Conservation (phyloP, 192 early-diverging fungal genomes). For the Jimgerdemannia flammicorona region DNA sequence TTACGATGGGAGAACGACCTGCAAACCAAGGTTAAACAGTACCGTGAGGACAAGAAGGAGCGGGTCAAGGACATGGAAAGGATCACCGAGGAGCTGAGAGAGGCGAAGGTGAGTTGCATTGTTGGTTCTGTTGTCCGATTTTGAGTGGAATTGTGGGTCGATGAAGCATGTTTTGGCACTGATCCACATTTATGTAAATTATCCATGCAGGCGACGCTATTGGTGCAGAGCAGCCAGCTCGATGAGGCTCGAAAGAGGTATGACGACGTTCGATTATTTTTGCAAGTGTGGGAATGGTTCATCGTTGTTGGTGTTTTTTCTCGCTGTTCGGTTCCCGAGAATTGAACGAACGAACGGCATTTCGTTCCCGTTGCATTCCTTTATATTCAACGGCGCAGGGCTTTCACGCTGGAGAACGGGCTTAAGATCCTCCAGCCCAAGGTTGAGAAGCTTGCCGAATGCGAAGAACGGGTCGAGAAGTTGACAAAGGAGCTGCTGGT, state of each 20-base stretch:
- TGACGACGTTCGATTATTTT: slow-evolving; percentile 6
- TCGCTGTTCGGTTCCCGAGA: too few relatives aligned
- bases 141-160: too few relatives aligned
- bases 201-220: too few relatives aligned
- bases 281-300: neutral
- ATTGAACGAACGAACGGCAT: too few relatives aligned
- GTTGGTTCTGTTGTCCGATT: too few relatives aligned
- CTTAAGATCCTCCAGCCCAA: slow-evolving; percentile 40
- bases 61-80: slow-evolving; percentile 34
- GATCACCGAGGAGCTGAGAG: slow-evolving; percentile 20
- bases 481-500: slow-evolving; percentile 45
- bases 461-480: slow-evolving; percentile 44
- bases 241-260: slow-evolving; percentile 25
- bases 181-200: neutral
- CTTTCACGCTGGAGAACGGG: slow-evolving; percentile 41
- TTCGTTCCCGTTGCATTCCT: too few relatives aligned
- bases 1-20: slow-evolving; percentile 53
- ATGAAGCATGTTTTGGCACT: too few relatives aligned
- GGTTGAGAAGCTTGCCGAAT: slow-evolving; percentile 41
- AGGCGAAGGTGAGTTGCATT: slow-evolving; percentile 13
- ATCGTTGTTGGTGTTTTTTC: too few relatives aligned
- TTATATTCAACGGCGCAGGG: slow-evolving; percentile 25
- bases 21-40: slow-evolving; percentile 39
- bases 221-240: slow-evolving; percentile 1
- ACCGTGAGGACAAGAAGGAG: slow-evolving; percentile 43